A percentile compares a stretch with the other conserved stretches of the same genome.
These are phyloP conservation scores for Reticulascus tulasneorum DNA, from an alignment of 2,329 filamentous ascomycete genomes.

Conservation along the genomic window DNA sequence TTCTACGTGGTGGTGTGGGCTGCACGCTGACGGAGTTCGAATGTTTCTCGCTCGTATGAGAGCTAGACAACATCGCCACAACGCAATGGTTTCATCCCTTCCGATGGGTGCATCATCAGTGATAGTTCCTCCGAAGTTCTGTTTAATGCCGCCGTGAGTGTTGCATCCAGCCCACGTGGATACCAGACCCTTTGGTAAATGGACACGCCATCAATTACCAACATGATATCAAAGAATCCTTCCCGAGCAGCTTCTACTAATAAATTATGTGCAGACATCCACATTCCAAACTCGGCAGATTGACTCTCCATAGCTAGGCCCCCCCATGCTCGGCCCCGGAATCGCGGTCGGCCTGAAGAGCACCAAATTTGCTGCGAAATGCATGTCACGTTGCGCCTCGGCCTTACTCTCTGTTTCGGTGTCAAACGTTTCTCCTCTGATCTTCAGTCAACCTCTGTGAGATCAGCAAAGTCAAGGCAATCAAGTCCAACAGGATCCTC, in stretches of 20 bases:
- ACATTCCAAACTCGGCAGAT: conserved; percentile 5
- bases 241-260: conserved; percentile 1
- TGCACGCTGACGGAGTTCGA: conserved; percentile 1
- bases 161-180: conserved; percentile 5
- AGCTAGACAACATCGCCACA: conserved; percentile 4
- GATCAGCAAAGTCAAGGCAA: conserved; percentile 7
- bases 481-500: conserved; percentile 5
- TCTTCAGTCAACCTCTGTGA: conserved; percentile 2
- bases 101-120: no score
- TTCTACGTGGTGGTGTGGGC: conserved; percentile 3
- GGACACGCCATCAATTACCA: conserved; percentile 2
- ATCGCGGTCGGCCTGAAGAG: no score
- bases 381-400: neutral
- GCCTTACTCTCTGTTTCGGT: conserved; percentile 3
- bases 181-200: conserved; percentile 4
- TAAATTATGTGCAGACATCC: conserved; percentile 5
- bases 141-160: no score
- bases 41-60: conserved; percentile 4
- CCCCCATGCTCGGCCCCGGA: no score
- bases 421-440: conserved; percentile 1
- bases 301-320: neutral
- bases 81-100: no score
- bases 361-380: no score
- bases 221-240: neutral
- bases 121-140: no score